Conservation (phyloP, 768 basidiomycete genomes). For the Xerocomellus amylosporus region DNA sequence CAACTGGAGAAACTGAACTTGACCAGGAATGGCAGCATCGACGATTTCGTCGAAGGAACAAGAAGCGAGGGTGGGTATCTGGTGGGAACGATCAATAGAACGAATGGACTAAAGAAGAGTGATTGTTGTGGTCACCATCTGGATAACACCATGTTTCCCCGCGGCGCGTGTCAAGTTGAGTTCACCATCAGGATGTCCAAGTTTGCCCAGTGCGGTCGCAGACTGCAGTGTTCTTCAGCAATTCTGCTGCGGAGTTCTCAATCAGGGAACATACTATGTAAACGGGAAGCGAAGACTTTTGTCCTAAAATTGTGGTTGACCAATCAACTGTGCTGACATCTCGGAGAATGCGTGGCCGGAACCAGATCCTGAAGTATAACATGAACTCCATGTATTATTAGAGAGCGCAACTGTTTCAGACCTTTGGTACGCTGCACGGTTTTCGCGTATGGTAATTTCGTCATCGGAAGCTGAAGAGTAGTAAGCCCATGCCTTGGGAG, state of each 20-base stretch:
- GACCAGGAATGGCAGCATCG: conserved; percentile 71
- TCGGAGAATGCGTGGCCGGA: conserved; percentile 77
- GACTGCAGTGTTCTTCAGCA: conserved; percentile 35
- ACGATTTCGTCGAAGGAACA: conserved; percentile 93
- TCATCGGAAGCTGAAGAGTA: conserved; percentile 93
- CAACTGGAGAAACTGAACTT: conserved; percentile 83
- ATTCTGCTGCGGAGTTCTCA: conserved; percentile 23
- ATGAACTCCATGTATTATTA: not conserved
- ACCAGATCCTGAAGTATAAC: conserved; percentile 65
- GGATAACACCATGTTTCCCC: conserved; percentile 67
- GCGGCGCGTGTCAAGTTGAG: conserved; percentile 84
- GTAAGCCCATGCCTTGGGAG: conserved; percentile 89
- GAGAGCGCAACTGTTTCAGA: conserved; percentile 18
- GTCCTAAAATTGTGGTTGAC: conserved; percentile 79
- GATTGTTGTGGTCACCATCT: conserved; percentile 48
- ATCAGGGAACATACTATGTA: conserved; percentile 54
- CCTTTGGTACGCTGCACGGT: conserved; percentile 87
- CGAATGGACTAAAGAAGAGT: not conserved
- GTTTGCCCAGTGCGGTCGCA: conserved; percentile 83
- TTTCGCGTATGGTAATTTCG: conserved; percentile 84
- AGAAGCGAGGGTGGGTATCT: conserved; percentile 91
- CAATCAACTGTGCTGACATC: conserved; percentile 81
- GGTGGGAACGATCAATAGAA: conserved; percentile 42
- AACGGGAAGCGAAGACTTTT: conserved; percentile 65
- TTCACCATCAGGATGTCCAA: conserved; percentile 93